Evolutionary conservation across 768 basidiomycete species (phyloP).

Genomic region (Panaeolus papilionaceus): DNA sequence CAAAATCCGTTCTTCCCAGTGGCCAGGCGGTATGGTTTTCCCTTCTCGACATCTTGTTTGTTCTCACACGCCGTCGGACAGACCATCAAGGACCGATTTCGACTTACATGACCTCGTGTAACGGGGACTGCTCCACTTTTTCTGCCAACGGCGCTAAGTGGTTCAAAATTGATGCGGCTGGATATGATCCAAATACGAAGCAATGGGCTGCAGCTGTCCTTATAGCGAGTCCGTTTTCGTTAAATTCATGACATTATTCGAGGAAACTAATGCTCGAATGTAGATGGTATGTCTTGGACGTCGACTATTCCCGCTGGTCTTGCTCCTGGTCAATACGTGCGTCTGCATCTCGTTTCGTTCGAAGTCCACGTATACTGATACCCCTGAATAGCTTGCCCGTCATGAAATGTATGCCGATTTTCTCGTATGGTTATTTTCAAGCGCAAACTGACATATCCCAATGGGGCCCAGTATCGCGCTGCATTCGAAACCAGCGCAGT

Average conservation of each 20-base stretch:
- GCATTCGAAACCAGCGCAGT: conserved; percentile 50
- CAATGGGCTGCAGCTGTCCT: conserved; percentile 51
- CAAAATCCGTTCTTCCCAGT: conserved; percentile 31
- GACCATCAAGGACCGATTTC: conserved; percentile 57
- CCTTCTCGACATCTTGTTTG: conserved; percentile 18
- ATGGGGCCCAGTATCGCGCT: conserved; percentile 45
- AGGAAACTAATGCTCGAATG: conserved; percentile 16
- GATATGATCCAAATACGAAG: conserved; percentile 43
- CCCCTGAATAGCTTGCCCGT: conserved; percentile 44
- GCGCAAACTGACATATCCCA: conserved; percentile 17
- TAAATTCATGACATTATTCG: conserved; percentile 17
- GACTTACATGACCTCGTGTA: conserved; percentile 59
- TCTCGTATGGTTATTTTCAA: conserved; percentile 11
- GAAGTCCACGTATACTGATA: neutral
- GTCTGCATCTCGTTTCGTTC: conserved; percentile 24
- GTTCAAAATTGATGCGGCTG: conserved; percentile 57
- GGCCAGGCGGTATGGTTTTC: conserved; percentile 40
- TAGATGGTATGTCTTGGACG: conserved; percentile 47
- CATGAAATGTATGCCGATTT: conserved; percentile 49
- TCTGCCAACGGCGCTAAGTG: conserved; percentile 45
- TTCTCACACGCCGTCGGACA: conserved; percentile 24
- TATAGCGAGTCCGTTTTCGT: conserved; percentile 41
- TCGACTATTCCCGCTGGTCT: conserved; percentile 49
- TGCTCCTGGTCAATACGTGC: conserved; percentile 55
- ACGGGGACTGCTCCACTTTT: conserved; percentile 48